A percentile compares a stretch with the other conserved stretches of the same genome.
Evolutionary conservation across 768 basidiomycete species (phyloP).

Genomic region (Agaricus sinodeliciosus): DNA sequence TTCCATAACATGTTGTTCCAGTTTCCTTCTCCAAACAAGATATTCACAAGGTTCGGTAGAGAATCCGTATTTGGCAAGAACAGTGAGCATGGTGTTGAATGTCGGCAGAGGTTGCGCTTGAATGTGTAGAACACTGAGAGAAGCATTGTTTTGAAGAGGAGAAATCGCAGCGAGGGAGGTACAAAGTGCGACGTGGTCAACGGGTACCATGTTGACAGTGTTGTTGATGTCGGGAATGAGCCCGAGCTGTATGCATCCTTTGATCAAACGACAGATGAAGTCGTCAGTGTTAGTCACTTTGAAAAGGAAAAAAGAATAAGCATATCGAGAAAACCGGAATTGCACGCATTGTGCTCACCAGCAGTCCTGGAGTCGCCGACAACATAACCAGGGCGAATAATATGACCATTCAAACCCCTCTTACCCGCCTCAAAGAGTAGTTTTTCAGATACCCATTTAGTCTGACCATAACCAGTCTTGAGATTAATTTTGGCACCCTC

Average conservation of each 20-base stretch:
- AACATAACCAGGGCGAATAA: constrained; percentile 92
- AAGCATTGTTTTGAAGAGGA: constrained; percentile 34
- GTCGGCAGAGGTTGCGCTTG: constrained; percentile 82
- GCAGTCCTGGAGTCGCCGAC: constrained; percentile 88
- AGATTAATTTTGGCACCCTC: constrained; percentile 73
- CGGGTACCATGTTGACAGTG: constrained; percentile 96
- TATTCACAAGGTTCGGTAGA: constrained; percentile 77
- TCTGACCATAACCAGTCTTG: constrained; percentile 93
- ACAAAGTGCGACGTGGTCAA: constrained; percentile 89
- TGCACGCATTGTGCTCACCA: constrained; percentile 40
- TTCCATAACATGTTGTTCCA: constrained; percentile 94
- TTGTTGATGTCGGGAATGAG: constrained; percentile 97
- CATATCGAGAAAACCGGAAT: neutral
- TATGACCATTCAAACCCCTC: constrained; percentile 78
- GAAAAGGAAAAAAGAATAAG: constrained; percentile 1
- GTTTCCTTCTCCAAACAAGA: constrained; percentile 81
- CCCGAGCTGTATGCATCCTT: constrained; percentile 98
- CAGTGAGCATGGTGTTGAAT: constrained; percentile 79
- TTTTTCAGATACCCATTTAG: constrained; percentile 98
- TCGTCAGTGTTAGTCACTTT: constrained; percentile 98
- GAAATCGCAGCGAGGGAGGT: constrained; percentile 66
- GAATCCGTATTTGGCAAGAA: constrained; percentile 78
- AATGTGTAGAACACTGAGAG: constrained; percentile 69
- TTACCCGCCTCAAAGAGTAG: constrained; percentile 86
- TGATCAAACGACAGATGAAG: constrained; percentile 96